These are phyloP conservation scores for Pseudonectria foliicola DNA, from an alignment of 2,329 filamentous ascomycete species.

Conservation along the genomic window DNA sequence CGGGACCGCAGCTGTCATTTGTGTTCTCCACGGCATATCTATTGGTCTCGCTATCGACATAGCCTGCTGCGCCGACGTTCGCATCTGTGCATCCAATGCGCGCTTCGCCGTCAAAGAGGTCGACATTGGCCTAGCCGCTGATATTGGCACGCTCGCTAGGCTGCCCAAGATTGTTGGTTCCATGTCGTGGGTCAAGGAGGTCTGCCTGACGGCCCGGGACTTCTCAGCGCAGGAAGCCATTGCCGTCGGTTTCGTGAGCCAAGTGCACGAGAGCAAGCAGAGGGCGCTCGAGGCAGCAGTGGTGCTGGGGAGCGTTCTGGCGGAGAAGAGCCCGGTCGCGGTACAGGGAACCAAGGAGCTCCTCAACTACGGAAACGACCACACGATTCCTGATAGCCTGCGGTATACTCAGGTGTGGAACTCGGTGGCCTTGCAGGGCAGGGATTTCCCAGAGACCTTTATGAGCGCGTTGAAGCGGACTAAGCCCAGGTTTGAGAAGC, in stretches of 20 bases:
- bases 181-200: conserved; percentile 72
- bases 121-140: conserved; percentile 73
- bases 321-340: conserved; percentile 78
- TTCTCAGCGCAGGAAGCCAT: conserved; percentile 65
- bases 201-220: conserved; percentile 62
- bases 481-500: conserved; percentile 76
- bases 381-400: conserved; percentile 68
- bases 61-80: conserved; percentile 61
- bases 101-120: conserved; percentile 72
- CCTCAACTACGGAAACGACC: conserved; percentile 73
- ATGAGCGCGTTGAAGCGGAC: conserved; percentile 70
- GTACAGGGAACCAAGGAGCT: conserved; percentile 84
- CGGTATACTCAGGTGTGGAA: conserved; percentile 88
- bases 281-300: conserved; percentile 56
- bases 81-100: conserved; percentile 53
- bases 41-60: conserved; percentile 75
- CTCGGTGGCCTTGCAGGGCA: conserved; percentile 69
- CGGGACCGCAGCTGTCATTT: conserved; percentile 61
- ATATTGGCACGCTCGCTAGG: conserved; percentile 67
- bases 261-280: conserved; percentile 56
- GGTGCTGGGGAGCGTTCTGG: conserved; percentile 57
- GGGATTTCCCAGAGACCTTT: conserved; percentile 68
- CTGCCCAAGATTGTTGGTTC: conserved; percentile 68
- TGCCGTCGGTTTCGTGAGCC: conserved; percentile 62
- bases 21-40: conserved; percentile 69